Evolutionary conservation across 257 asterid genomes (phyloP).

Genomic region (Nicotiana knightiana): DNA sequence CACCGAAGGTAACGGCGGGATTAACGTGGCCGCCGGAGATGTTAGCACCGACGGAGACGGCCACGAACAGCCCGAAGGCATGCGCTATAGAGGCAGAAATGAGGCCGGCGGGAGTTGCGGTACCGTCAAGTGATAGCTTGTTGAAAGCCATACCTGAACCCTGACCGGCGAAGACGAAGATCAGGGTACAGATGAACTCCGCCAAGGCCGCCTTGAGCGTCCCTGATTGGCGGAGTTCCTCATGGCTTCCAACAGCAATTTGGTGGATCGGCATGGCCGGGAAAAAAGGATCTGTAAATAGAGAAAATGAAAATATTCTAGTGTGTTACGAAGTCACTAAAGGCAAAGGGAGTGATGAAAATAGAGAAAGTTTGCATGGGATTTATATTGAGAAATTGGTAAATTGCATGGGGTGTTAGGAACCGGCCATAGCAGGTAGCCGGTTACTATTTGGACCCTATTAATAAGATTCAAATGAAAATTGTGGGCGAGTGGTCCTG

Average conservation of each 20-base stretch:
- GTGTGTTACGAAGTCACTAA: not conserved
- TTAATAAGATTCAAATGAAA: not conserved
- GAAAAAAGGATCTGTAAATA: not conserved
- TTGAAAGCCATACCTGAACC: slow-evolving; percentile 59
- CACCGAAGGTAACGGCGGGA: slow-evolving; percentile 61
- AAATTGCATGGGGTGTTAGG: not conserved
- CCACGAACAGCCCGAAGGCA: slow-evolving; percentile 48
- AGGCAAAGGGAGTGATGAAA: not conserved
- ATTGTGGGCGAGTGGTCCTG: not conserved
- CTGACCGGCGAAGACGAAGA: slow-evolving; percentile 57
- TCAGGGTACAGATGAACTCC: slow-evolving; percentile 51
- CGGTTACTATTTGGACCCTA: not conserved
- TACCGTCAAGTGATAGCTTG: slow-evolving; percentile 22
- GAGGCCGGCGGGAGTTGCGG: slow-evolving; percentile 36
- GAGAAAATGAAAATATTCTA: not conserved
- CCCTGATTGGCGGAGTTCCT: slow-evolving; percentile 44
- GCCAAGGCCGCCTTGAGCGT: slow-evolving; percentile 50
- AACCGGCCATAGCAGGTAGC: not conserved
- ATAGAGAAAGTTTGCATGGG: not conserved
- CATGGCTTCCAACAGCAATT: slow-evolving; percentile 38
- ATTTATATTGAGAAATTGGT: not conserved
- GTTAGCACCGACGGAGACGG: slow-evolving; percentile 47
- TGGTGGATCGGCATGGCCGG: slow-evolving; percentile 43
- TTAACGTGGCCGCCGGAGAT: slow-evolving; percentile 70
- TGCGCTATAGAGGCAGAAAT: slow-evolving; percentile 47